Conservation (phyloP, 2,329 filamentous ascomycete genomes). For the Microdochium trichocladiopsis region DNA sequence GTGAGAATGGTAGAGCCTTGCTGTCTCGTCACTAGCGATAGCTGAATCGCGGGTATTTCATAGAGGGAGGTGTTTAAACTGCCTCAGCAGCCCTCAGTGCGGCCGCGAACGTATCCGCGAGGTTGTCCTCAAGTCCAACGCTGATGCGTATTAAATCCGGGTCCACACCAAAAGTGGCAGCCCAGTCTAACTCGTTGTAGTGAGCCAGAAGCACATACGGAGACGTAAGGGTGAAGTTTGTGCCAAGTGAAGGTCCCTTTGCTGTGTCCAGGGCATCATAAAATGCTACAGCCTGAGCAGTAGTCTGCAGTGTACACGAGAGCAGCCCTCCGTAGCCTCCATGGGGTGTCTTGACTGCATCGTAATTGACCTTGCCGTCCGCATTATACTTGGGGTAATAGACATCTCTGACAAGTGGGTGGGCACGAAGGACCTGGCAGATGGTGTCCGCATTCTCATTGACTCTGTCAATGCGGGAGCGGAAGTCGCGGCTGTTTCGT, state of each 20-base stretch:
- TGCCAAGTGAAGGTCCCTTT: conserved; percentile 91
- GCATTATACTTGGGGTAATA: conserved; percentile 81
- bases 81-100: conserved; percentile 59
- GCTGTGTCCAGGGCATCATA: conserved; percentile 81
- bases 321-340: conserved; percentile 89
- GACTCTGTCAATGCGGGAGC: conserved; percentile 72
- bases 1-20: no score
- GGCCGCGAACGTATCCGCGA: conserved; percentile 55
- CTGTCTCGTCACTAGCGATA: no score
- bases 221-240: conserved; percentile 89
- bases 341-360: conserved; percentile 62
- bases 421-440: conserved; percentile 60
- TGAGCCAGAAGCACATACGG: conserved; percentile 91
- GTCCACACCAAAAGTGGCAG: conserved; percentile 72
- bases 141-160: conserved; percentile 77
- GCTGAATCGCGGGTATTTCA: no score
- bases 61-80: no score
- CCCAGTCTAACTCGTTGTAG: conserved; percentile 90
- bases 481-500: conserved; percentile 90
- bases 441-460: conserved; percentile 82
- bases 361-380: conserved; percentile 63
- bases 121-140: conserved; percentile 74
- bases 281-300: conserved; percentile 68
- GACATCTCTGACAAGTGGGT: conserved; percentile 62
- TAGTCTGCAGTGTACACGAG: conserved; percentile 71